phyloP scores from a whole-genome alignment of 169 alveolate genomes.

The Cryptosporidium sp. region DNA sequence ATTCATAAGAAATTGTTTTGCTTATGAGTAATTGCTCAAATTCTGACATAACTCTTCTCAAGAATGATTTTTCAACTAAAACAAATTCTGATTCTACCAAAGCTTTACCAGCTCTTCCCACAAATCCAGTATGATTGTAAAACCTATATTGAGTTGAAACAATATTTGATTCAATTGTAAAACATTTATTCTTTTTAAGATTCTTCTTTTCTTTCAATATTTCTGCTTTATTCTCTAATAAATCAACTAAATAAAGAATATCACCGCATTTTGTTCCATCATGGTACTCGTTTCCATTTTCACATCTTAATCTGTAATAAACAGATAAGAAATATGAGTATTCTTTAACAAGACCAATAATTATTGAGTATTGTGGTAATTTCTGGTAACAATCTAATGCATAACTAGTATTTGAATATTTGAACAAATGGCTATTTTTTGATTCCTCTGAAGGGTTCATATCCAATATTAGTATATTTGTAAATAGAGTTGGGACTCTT shows the following conservation, averaged over 20 bases:
- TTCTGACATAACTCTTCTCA: slow-evolving; percentile 41
- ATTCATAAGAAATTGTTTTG: slow-evolving; percentile 18
- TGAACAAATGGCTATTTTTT: not conserved
- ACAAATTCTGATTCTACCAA: slow-evolving; percentile 7
- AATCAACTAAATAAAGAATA: slow-evolving; percentile 17
- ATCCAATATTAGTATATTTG: not conserved
- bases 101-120: not conserved
- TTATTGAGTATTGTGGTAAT: slow-evolving; percentile 18
- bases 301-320: slow-evolving; percentile 39
- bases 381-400: slow-evolving; percentile 37
- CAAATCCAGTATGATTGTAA: slow-evolving; percentile 21
- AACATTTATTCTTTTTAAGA: slow-evolving; percentile 22
- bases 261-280: slow-evolving; percentile 62
- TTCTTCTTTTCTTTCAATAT: slow-evolving; percentile 14
- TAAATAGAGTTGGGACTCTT: slow-evolving; percentile 15
- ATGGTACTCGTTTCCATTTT: slow-evolving; percentile 26
- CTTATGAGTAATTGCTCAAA: not conserved
- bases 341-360: slow-evolving; percentile 24
- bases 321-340: slow-evolving; percentile 30
- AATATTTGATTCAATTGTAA: slow-evolving; percentile 21
- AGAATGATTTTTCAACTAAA: slow-evolving; percentile 27
- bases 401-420: slow-evolving; percentile 40
- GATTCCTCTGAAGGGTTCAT: not conserved
- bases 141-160: slow-evolving; percentile 37
- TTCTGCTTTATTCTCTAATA: slow-evolving; percentile 42